A percentile compares a stretch with the other conserved stretches of the same genome.
These are phyloP conservation scores for Balamuthia mandrillaris DNA, from an alignment of 208 protist genomes.

Conservation along the genomic window DNA sequence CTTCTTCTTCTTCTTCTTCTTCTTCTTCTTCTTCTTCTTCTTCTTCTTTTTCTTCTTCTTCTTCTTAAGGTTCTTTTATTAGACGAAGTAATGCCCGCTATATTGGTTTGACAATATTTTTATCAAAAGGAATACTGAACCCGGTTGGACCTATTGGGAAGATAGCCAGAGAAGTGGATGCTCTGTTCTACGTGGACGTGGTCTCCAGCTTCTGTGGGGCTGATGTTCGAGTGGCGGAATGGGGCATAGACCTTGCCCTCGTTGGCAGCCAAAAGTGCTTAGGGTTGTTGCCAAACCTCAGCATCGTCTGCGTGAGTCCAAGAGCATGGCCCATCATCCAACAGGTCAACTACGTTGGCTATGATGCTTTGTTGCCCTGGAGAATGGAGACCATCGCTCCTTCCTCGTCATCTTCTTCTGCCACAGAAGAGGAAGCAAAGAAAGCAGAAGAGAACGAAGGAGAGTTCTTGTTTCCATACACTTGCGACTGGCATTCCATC, in stretches of 20 bases:
- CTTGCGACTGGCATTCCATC: slow-evolving; percentile 10
- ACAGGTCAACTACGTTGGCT: not conserved
- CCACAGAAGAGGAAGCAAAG: not conserved
- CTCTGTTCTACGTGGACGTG: slow-evolving; percentile 31
- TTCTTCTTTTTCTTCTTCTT: too few relatives aligned
- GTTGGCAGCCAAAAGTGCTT: slow-evolving; percentile 13
- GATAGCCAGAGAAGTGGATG: slow-evolving; percentile 5
- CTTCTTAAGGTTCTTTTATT: too few relatives aligned
- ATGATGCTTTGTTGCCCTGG: slow-evolving; percentile 10
- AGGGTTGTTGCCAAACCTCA: not conserved
- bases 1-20: not conserved
- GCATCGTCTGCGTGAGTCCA: slow-evolving; percentile 20
- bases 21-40: too few relatives aligned
- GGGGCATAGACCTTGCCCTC: slow-evolving; percentile 26
- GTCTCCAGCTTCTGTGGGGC: slow-evolving; percentile 3
- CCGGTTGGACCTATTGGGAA: not conserved
- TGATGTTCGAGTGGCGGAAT: slow-evolving; percentile 10
- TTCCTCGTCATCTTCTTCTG: too few relatives aligned
- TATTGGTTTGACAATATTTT: too few relatives aligned
- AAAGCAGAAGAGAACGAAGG: not conserved
- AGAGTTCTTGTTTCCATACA: slow-evolving; percentile 5
- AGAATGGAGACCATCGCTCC: too few relatives aligned
- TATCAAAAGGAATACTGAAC: slow-evolving; percentile 3
- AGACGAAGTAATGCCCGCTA: too few relatives aligned
- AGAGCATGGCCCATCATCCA: slow-evolving; percentile 27